These are phyloP conservation scores for Cystofilobasidium bisporidii DNA, from an alignment of 768 basidiomycete species.

Conservation along the genomic window DNA sequence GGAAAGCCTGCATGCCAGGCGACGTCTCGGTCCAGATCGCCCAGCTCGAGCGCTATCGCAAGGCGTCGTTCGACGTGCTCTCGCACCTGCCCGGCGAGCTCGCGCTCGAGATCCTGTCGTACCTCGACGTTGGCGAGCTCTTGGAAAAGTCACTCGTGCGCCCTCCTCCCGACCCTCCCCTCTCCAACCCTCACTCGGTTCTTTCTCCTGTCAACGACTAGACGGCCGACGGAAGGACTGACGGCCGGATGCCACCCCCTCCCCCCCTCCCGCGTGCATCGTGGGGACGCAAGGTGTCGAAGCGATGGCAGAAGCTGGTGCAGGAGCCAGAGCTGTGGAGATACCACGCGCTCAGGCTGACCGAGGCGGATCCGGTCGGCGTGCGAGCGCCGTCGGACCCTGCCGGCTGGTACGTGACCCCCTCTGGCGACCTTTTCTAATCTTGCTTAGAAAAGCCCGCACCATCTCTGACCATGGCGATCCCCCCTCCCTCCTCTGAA, in stretches of 20 bases:
- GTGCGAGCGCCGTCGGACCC: slow-evolving; percentile 47
- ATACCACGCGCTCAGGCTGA: slow-evolving; percentile 63
- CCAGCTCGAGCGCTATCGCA: slow-evolving; percentile 71
- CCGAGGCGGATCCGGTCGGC: slow-evolving; percentile 60
- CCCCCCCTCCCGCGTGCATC: no score
- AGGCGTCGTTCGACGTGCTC: slow-evolving; percentile 72
- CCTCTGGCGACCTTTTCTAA: no score
- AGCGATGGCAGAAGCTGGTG: slow-evolving; percentile 45
- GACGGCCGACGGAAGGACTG: no score
- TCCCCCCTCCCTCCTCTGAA: no score
- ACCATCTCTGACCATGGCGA: no score
- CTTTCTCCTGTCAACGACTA: no score
- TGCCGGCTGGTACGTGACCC: slow-evolving; percentile 57
- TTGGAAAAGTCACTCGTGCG: slow-evolving; percentile 49
- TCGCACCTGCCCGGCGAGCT: slow-evolving; percentile 60
- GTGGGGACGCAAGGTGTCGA: no score
- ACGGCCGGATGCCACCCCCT: no score
- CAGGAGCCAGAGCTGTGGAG: slow-evolving; percentile 66
- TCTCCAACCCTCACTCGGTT: background rate
- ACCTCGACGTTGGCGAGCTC: slow-evolving; percentile 54
- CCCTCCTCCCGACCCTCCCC: no score
- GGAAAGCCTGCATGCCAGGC: slow-evolving; percentile 63
- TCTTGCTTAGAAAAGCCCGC: no score
- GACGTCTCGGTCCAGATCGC: slow-evolving; percentile 76
- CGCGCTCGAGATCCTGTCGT: slow-evolving; percentile 54